A percentile compares a stretch with the other conserved stretches of the same genome.
phyloP scores from a whole-genome alignment of 225 moss, liverwort and hornwort species.

The Polytrichum formosum region DNA sequence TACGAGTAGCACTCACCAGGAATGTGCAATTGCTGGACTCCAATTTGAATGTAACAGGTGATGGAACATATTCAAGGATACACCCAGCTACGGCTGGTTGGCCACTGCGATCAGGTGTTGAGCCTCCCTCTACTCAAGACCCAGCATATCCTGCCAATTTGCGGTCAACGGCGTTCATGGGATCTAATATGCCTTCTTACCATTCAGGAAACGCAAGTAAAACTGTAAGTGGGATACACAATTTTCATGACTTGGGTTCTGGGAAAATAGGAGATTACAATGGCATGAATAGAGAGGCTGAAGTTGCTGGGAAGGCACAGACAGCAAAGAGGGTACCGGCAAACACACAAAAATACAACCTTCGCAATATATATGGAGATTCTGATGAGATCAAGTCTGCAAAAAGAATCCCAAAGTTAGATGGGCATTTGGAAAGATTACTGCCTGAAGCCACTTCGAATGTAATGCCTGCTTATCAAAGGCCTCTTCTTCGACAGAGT shows the following conservation, averaged over 20 bases:
- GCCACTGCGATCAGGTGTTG: slow-evolving; percentile 56
- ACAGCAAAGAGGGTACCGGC: slow-evolving; percentile 52
- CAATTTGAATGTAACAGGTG: slow-evolving; percentile 33
- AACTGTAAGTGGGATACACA: slow-evolving; percentile 32
- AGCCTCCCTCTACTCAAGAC: slow-evolving; percentile 77
- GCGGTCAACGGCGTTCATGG: slow-evolving; percentile 2
- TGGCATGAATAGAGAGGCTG: slow-evolving; percentile 46
- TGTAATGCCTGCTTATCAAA: slow-evolving; percentile 84
- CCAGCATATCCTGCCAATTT: slow-evolving; percentile 47
- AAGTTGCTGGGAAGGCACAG: slow-evolving; percentile 30
- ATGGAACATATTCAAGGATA: slow-evolving; percentile 68
- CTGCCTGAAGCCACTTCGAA: slow-evolving; percentile 31
- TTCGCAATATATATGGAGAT: slow-evolving; percentile 45
- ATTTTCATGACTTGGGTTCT: slow-evolving; percentile 28
- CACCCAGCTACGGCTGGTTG: slow-evolving; percentile 46
- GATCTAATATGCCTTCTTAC: slow-evolving; percentile 33
- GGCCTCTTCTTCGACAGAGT: slow-evolving; percentile 84
- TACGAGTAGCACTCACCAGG: too few species aligned
- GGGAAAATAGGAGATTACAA: slow-evolving; percentile 36
- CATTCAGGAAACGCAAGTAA: slow-evolving; percentile 38
- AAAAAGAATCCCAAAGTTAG: slow-evolving; percentile 66
- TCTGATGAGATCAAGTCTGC: slow-evolving; percentile 63
- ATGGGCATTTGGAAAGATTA: slow-evolving; percentile 46
- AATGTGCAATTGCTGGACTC: too few species aligned
- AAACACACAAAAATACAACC: slow-evolving; percentile 35